Evolutionary conservation across 805 yeast species (phyloP).

Genomic region (Ogataea philodendri): DNA sequence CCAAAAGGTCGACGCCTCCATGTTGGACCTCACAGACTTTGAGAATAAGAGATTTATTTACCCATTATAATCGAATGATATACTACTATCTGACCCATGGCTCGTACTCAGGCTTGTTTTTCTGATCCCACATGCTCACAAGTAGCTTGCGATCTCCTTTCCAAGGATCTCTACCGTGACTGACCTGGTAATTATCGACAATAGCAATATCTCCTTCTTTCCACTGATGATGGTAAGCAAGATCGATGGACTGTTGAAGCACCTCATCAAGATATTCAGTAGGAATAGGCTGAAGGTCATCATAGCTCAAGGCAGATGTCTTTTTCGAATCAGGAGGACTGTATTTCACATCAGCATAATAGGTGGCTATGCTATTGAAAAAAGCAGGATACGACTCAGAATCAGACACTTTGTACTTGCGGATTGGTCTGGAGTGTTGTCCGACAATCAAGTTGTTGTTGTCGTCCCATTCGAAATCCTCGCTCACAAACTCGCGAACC

Average conservation of each 20-base stretch:
- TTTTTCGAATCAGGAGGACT: constrained; percentile 8
- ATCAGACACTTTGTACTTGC: constrained; percentile 22
- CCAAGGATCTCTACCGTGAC: constrained; percentile 35
- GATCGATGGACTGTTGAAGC: constrained; percentile 19
- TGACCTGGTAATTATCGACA: constrained; percentile 36
- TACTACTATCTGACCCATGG: constrained; percentile 1
- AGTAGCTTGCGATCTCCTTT: constrained; percentile 34
- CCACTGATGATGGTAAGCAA: constrained; percentile 34
- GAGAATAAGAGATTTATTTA: constrained; percentile 53
- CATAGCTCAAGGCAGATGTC: constrained; percentile 20
- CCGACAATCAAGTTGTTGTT: constrained; percentile 30
- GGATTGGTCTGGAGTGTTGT: constrained; percentile 28
- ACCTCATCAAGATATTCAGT: constrained; percentile 20
- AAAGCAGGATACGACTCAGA: constrained; percentile 20
- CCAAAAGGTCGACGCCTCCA: constrained; percentile 41
- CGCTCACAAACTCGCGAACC: constrained; percentile 26
- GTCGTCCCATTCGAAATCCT: constrained; percentile 29
- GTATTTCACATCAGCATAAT: constrained; percentile 17
- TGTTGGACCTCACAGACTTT: constrained; percentile 53
- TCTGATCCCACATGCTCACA: constrained; percentile 38
- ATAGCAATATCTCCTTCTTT: constrained; percentile 35
- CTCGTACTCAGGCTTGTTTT: constrained; percentile 25
- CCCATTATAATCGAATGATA: constrained; percentile 40
- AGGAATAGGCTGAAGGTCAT: constrained; percentile 24
- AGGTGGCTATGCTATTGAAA: constrained; percentile 31